Evolutionary conservation across 805 yeast genomes (phyloP).

Genomic region (Candida vaughaniae): DNA sequence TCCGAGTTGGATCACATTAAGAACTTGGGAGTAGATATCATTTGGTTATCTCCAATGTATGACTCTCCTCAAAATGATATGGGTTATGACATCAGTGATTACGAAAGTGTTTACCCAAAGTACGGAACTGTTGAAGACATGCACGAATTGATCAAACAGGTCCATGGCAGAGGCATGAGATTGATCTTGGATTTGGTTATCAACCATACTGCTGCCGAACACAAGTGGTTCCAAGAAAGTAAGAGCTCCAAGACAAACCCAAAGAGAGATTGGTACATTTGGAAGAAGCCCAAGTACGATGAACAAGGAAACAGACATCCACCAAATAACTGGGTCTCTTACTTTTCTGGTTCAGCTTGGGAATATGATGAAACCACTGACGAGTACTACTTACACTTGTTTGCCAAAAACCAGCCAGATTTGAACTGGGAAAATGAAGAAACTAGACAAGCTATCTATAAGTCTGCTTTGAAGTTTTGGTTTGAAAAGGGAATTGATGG

Average conservation of each 20-base stretch:
- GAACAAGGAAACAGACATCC: slow-evolving; percentile 54
- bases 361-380: slow-evolving; percentile 51
- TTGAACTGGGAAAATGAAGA: slow-evolving; percentile 59
- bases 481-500: slow-evolving; percentile 57
- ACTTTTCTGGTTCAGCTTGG: slow-evolving; percentile 60
- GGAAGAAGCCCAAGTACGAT: slow-evolving; percentile 48
- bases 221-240: slow-evolving; percentile 59
- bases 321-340: slow-evolving; percentile 57
- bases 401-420: slow-evolving; percentile 57
- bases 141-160: slow-evolving; percentile 45
- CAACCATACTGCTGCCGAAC: slow-evolving; percentile 57
- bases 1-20: slow-evolving; percentile 52
- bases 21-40: slow-evolving; percentile 48
- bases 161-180: slow-evolving; percentile 50
- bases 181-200: slow-evolving; percentile 56
- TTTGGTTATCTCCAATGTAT: slow-evolving; percentile 60
- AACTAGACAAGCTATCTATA: slow-evolving; percentile 37
- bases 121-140: slow-evolving; percentile 58
- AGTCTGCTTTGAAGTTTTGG: slow-evolving; percentile 53
- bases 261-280: slow-evolving; percentile 61
- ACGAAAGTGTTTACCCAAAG: slow-evolving; percentile 48
- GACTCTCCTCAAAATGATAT: slow-evolving; percentile 61
- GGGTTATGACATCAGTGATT: slow-evolving; percentile 62
- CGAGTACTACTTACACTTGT: slow-evolving; percentile 56
- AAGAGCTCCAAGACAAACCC: slow-evolving; percentile 50